Base-by-base conservation (phyloP, 805 yeast species). In the Sporopachydermia quercuum region DNA sequence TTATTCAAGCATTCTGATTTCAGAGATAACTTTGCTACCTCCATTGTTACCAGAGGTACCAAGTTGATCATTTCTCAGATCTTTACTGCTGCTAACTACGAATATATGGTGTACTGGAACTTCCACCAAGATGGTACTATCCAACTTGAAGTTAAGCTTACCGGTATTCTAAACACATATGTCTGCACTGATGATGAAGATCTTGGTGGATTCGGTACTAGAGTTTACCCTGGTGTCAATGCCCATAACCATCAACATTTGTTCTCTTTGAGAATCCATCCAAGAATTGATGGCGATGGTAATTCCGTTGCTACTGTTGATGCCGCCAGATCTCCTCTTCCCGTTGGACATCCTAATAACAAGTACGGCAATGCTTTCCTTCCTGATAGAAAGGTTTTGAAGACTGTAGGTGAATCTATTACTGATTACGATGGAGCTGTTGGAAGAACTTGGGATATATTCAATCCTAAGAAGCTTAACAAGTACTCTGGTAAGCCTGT, bases 241-340 rank as follows among this genome's bases (percentile, higher is more conserved):
- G 93, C 93, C 35, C 89, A 81, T 63, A 80, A 81, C 60, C 93
- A 81, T 62, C 93, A 82, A 68, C 91, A 81, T 62, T 61, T 81
- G 62, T 81, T 81, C 59, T 71, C 84, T 15, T 65, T 81, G 48
- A 71, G 93, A 66, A 56, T 81, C 47, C 82, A 82, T 55, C 89
- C 93, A 48, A 71, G 85, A 66, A 62, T 81, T 45, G 91, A 81
- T 49, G 91, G 91, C 52, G 81, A 76, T 46, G 74, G 74, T 49
- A 82, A 81, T 65, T 76, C 87, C 39, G 79, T 76, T 41, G 79
- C 79, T 34, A 67, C 66, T 43, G 64, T 72, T 34, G 89, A 81
- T 54, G 86, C 81, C 40, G 57, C 60, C 37, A 60, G 77, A 2
- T 69, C 78, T 36, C 75, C 76, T 34, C 58, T 55, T 45, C 76